A percentile compares a stretch with the other conserved stretches of the same genome.
Conservation (phyloP, 768 basidiomycete genomes). For the Daedaleopsis nitida region DNA sequence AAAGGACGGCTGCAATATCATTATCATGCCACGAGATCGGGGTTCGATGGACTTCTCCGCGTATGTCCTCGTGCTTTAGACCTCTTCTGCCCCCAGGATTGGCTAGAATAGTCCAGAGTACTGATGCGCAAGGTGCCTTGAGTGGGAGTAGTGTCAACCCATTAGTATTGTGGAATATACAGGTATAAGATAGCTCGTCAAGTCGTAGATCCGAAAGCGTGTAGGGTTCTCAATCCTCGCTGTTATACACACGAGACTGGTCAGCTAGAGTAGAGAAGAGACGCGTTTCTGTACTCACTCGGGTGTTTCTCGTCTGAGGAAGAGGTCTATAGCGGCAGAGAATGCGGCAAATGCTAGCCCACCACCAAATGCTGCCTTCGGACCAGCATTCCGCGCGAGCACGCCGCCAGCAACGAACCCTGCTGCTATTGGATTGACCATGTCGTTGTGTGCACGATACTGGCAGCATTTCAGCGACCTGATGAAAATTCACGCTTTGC, state of each 20-base stretch:
- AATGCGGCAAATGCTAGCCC: conserved; percentile 93
- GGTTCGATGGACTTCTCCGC: too few relatives aligned
- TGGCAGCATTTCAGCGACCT: conserved; percentile 31
- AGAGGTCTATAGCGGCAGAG: conserved; percentile 87
- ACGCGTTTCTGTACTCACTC: conserved; percentile 51
- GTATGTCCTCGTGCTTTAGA: too few relatives aligned
- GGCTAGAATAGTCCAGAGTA: too few relatives aligned
- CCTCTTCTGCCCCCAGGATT: too few relatives aligned
- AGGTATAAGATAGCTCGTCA: background rate
- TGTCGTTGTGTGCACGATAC: conserved; percentile 97
- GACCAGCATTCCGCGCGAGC: conserved; percentile 85
- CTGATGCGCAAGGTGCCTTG: background rate
- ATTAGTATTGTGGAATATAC: conserved; percentile 12
- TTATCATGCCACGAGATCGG: too few relatives aligned
- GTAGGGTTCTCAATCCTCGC: conserved; percentile 24
- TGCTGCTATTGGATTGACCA: conserved; percentile 84
- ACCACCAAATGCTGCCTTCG: conserved; percentile 84
- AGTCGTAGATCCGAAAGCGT: background rate
- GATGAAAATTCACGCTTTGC: background rate
- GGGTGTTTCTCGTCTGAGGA: conserved; percentile 75
- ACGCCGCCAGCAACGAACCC: conserved; percentile 90
- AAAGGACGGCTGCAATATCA: too few relatives aligned
- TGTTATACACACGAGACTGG: background rate
- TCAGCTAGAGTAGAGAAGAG: background rate
- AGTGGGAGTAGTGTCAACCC: background rate